These are phyloP conservation scores for Epichloe sp. DNA, from an alignment of 2,329 filamentous ascomycete species.

Conservation along the genomic window DNA sequence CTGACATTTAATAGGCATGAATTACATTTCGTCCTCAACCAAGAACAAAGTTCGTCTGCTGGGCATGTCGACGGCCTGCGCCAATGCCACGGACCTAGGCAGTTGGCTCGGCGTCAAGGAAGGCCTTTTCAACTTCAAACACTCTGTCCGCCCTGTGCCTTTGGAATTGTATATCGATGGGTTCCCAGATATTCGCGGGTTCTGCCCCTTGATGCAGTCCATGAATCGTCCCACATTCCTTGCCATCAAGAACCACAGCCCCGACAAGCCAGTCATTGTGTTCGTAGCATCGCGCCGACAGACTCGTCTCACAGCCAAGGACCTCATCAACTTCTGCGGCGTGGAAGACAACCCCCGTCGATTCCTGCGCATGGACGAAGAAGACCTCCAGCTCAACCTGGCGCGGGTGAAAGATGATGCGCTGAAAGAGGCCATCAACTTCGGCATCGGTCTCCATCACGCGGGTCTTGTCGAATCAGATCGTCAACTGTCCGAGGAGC, in stretches of 20 bases:
- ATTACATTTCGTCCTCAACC: conserved; percentile 92
- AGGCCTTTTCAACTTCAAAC: conserved; percentile 90
- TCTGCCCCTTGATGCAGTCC: conserved; percentile 98
- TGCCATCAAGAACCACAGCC: conserved; percentile 91
- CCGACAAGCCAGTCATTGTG: conserved; percentile 93
- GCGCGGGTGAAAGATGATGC: conserved; percentile 84
- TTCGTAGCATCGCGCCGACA: conserved; percentile 94
- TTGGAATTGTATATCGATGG: conserved; percentile 95
- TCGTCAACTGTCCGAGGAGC: conserved; percentile 78
- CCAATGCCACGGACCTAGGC: conserved; percentile 83
- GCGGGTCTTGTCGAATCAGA: conserved; percentile 93
- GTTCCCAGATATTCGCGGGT: conserved; percentile 87
- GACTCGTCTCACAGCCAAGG: conserved; percentile 87
- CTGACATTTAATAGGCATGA: conserved; percentile 53
- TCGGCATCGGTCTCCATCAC: conserved; percentile 94
- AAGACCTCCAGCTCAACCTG: conserved; percentile 82
- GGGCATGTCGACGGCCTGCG: conserved; percentile 98
- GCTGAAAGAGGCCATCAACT: conserved; percentile 84
- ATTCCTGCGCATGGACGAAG: conserved; percentile 89
- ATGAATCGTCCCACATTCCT: conserved; percentile 98
- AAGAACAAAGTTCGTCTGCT: conserved; percentile 79
- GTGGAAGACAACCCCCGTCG: conserved; percentile 96
- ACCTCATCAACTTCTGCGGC: conserved; percentile 92
- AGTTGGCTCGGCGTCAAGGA: conserved; percentile 98
- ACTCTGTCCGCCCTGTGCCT: conserved; percentile 91